Conservation (phyloP, 192 early-diverging fungal genomes). For the Chytriomyces confervae region DNA sequence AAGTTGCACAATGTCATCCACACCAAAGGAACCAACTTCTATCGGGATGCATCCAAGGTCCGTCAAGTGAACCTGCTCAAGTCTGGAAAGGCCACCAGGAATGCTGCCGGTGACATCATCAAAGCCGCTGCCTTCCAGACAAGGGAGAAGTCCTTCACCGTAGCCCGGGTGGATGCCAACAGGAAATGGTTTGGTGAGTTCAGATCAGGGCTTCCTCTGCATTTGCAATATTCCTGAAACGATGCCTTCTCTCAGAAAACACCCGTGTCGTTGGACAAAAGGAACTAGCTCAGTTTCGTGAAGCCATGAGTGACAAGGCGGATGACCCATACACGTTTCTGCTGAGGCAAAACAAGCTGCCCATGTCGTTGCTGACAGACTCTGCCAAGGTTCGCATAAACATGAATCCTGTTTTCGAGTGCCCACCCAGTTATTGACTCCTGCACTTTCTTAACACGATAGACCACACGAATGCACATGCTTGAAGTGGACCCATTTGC, state of each 20-base stretch:
- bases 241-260: constrained; percentile 65
- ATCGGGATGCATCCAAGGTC: constrained; percentile 94
- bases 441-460: neutral
- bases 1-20: constrained; percentile 56
- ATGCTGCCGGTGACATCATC: constrained; percentile 88
- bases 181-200: constrained; percentile 92
- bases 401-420: neutral
- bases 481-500: constrained; percentile 92
- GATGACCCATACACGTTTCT: constrained; percentile 97
- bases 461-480: constrained; percentile 80
- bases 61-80: constrained; percentile 93
- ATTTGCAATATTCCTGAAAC: neutral
- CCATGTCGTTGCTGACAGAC: constrained; percentile 89
- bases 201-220: neutral
- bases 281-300: constrained; percentile 89
- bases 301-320: constrained; percentile 81
- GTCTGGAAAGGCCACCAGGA: constrained; percentile 80
- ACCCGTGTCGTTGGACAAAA: constrained; percentile 96
- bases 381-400: constrained; percentile 67
- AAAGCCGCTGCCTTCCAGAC: constrained; percentile 91
- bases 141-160: constrained; percentile 65
- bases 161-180: constrained; percentile 90
- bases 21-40: constrained; percentile 98
- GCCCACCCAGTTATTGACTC: neutral
- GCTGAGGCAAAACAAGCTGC: constrained; percentile 91